Percentiles rank a stretch among this genome's conserved stretches.
Evolutionary conservation across 345 rosid genomes (phyloP).

Genomic region (Mercurialis annua): DNA sequence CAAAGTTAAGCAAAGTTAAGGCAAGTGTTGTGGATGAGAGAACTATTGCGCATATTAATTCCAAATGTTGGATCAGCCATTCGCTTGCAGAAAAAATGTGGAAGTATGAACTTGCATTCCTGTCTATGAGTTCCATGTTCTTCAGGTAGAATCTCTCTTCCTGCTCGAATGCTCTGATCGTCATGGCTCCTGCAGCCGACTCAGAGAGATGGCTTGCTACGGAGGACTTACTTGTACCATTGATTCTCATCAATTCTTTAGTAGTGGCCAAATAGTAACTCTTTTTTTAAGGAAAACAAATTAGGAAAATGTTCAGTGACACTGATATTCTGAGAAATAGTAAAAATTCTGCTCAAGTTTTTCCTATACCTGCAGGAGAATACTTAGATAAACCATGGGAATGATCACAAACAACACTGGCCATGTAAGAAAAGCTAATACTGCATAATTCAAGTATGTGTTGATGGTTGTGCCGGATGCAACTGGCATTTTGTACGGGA

Average conservation of each 20-base stretch:
- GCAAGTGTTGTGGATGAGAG: conserved; percentile 23
- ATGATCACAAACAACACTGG: conserved; percentile 45
- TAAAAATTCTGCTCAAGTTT: too few species aligned
- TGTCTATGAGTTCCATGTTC: conserved; percentile 26
- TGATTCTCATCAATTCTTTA: conserved; percentile 35
- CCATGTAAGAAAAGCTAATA: conserved; percentile 46
- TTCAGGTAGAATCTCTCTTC: conserved; percentile 25
- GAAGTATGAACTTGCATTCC: conserved; percentile 23
- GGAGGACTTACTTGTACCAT: conserved; percentile 28
- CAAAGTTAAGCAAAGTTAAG: conserved; percentile 10
- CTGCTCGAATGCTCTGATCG: conserved; percentile 31
- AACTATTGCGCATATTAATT: conserved; percentile 15
- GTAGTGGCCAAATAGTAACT: conserved; percentile 25
- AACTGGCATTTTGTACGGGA: conserved; percentile 28
- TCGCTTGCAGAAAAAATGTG: conserved; percentile 24
- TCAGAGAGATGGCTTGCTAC: conserved; percentile 29
- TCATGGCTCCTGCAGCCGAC: conserved; percentile 28
- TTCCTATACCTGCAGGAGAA: conserved; percentile 38
- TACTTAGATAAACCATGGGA: conserved; percentile 42
- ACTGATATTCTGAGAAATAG: too few species aligned
- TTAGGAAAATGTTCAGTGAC: not conserved
- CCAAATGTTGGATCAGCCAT: conserved; percentile 27
- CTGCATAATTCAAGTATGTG: conserved; percentile 32
- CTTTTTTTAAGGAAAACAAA: conserved; percentile 14
- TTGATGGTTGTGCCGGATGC: conserved; percentile 38